Evolutionary conservation across 176 grass and related monocot species (phyloP).

Genomic region (Musa acuminata): DNA sequence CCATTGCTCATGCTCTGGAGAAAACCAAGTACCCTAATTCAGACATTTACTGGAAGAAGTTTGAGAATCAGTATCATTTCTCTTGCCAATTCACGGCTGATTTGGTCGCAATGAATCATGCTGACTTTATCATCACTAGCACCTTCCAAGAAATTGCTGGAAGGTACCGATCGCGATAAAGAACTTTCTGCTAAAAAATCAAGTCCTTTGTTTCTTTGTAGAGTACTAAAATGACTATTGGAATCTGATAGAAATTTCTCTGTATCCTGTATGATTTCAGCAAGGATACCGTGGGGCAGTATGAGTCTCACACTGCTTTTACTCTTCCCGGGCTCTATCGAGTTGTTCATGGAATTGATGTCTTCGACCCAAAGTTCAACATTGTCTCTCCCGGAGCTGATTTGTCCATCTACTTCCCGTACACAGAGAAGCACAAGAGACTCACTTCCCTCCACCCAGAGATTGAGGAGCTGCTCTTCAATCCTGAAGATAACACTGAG

Average conservation of each 20-base stretch:
- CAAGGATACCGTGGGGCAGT: constrained; percentile 94
- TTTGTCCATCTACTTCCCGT: constrained; percentile 82
- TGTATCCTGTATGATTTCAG: constrained; percentile 38
- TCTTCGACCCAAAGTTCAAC: constrained; percentile 96
- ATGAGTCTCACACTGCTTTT: constrained; percentile 88
- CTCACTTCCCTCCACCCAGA: constrained; percentile 86
- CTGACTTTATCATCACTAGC: constrained; percentile 94
- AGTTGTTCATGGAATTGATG: constrained; percentile 87
- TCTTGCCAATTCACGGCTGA: constrained; percentile 98
- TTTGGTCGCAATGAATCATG: constrained; percentile 93
- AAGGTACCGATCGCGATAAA: constrained; percentile 30
- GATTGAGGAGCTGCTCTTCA: constrained; percentile 87
- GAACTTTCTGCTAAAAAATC: not conserved
- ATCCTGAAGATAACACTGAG: constrained; percentile 54
- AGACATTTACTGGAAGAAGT: constrained; percentile 93
- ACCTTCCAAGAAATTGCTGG: constrained; percentile 99
- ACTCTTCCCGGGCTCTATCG: constrained; percentile 88
- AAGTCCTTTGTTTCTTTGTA: too few relatives aligned
- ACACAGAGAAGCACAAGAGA: constrained; percentile 67
- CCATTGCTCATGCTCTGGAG: constrained; percentile 94
- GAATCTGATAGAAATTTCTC: not conserved
- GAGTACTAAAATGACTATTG: not conserved
- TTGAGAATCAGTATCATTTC: constrained; percentile 97
- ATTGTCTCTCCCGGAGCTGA: constrained; percentile 93
- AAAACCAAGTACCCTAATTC: constrained; percentile 99